Percentiles rank a stretch among this genome's conserved stretches.
Evolutionary conservation across 2,329 filamentous ascomycete genomes (phyloP).

Genomic region (Zalaria obscura): DNA sequence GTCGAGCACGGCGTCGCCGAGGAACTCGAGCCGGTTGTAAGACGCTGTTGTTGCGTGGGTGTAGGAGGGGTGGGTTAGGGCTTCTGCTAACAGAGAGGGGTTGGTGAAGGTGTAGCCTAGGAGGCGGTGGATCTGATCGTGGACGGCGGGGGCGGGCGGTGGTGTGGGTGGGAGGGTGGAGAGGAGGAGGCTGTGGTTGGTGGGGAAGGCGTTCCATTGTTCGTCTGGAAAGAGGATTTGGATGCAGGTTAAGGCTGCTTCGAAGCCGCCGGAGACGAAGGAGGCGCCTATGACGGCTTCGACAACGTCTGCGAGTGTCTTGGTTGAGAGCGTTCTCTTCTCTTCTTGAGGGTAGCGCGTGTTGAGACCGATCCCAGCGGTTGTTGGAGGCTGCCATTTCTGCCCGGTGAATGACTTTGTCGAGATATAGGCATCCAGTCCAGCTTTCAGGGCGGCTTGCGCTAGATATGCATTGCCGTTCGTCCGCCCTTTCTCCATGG

Average conservation of each 20-base stretch:
- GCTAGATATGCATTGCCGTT: conserved; percentile 53
- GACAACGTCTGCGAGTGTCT: conserved; percentile 74
- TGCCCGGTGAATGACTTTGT: conserved; percentile 49
- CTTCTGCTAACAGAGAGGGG: conserved; percentile 57
- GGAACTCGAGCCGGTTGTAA: conserved; percentile 70
- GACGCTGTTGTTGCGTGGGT: conserved; percentile 34
- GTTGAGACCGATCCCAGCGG: not conserved
- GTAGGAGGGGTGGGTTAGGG: conserved; percentile 62
- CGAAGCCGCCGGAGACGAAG: conserved; percentile 52
- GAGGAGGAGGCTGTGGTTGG: not conserved
- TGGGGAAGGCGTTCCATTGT: conserved; percentile 9
- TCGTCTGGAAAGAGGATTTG: conserved; percentile 48
- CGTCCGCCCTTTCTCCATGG: conserved; percentile 50
- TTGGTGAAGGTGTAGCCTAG: conserved; percentile 60
- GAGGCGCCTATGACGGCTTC: conserved; percentile 73
- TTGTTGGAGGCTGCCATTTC: conserved; percentile 54
- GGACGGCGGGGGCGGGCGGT: not conserved
- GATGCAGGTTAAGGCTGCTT: conserved; percentile 50
- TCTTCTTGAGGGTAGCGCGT: too few relatives aligned
- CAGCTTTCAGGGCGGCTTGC: conserved; percentile 45
- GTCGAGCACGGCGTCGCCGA: conserved; percentile 79
- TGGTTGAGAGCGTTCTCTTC: conserved; percentile 42
- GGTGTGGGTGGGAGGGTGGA: not conserved
- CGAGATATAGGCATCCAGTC: conserved; percentile 61
- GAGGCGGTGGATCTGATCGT: conserved; percentile 40